A percentile compares a stretch with the other conserved stretches of the same genome.
These are phyloP conservation scores for Pseudogymnoascus sp. DNA, from an alignment of 2,329 filamentous ascomycete genomes.

Conservation along the genomic window DNA sequence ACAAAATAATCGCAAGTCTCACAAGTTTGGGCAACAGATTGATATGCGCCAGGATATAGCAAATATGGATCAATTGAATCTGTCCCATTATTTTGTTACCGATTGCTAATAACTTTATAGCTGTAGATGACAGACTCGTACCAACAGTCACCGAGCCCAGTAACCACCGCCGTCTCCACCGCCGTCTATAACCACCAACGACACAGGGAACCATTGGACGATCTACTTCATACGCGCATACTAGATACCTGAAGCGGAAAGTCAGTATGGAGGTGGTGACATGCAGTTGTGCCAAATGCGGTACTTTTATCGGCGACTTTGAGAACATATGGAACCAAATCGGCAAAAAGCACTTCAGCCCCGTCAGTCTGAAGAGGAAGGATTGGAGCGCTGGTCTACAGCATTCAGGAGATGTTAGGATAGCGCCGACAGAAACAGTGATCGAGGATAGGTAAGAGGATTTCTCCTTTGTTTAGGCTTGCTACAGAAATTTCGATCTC, in stretches of 20 bases:
- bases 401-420: conserved; percentile 18
- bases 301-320: conserved; percentile 21
- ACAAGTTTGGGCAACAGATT: neutral
- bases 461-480: neutral
- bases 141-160: neutral
- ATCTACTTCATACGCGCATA: neutral
- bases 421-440: conserved; percentile 17
- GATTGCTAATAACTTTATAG: neutral
- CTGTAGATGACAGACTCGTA: neutral
- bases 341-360: conserved; percentile 25
- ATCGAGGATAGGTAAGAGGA: conserved; percentile 22
- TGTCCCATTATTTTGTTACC: neutral
- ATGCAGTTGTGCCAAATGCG: conserved; percentile 24
- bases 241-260: neutral
- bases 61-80: neutral
- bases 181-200: neutral
- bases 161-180: neutral
- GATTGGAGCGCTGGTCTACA: conserved; percentile 18
- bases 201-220: neutral
- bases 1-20: neutral
- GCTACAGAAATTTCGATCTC: neutral
- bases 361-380: conserved; percentile 17
- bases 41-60: neutral
- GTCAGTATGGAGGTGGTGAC: conserved; percentile 19
- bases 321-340: conserved; percentile 26